phyloP scores from a whole-genome alignment of 1,284 basidiomycete species.

The Vanrija humicola region DNA sequence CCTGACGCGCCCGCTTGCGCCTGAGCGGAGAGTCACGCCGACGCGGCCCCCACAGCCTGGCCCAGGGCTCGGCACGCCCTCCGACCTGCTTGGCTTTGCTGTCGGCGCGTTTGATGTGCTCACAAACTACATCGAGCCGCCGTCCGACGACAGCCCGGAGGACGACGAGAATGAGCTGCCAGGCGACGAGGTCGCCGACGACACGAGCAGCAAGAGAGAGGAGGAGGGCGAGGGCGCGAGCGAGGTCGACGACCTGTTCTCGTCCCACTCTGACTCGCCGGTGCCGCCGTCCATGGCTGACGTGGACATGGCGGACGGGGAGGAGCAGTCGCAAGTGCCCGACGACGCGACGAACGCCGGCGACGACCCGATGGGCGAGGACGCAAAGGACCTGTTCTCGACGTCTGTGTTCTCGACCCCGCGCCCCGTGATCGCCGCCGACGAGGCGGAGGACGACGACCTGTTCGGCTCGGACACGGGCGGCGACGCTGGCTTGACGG shows the following conservation, averaged over 20 bases:
- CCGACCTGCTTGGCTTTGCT: slow-evolving; percentile 30
- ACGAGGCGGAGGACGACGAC: slow-evolving; percentile 1
- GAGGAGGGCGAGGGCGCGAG: slow-evolving; percentile 11
- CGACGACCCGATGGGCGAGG: not conserved
- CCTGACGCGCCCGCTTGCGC: slow-evolving; percentile 16
- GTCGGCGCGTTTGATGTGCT: slow-evolving; percentile 33
- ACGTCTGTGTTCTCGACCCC: not conserved
- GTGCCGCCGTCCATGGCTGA: slow-evolving; percentile 1
- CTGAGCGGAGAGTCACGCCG: not conserved
- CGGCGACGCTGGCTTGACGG: too few relatives aligned
- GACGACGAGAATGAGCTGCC: slow-evolving; percentile 4
- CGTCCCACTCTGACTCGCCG: slow-evolving; percentile 19
- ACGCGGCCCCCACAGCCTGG: not conserved
- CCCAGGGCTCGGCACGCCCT: slow-evolving; percentile 8
- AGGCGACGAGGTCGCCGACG: slow-evolving; percentile 12
- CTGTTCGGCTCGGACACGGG: not conserved
- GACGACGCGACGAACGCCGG: too few relatives aligned
- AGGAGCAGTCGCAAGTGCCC: not conserved
- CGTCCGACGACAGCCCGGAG: slow-evolving; percentile 2
- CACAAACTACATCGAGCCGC: slow-evolving; percentile 26
- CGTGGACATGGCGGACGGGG: not conserved
- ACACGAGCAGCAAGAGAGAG: slow-evolving; percentile 8
- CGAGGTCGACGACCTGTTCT: slow-evolving; percentile 42
- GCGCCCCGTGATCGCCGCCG: not conserved
- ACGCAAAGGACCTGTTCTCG: not conserved